phyloP scores from a whole-genome alignment of 2,329 filamentous ascomycete genomes.

The Phaeosphaeria sp. region DNA sequence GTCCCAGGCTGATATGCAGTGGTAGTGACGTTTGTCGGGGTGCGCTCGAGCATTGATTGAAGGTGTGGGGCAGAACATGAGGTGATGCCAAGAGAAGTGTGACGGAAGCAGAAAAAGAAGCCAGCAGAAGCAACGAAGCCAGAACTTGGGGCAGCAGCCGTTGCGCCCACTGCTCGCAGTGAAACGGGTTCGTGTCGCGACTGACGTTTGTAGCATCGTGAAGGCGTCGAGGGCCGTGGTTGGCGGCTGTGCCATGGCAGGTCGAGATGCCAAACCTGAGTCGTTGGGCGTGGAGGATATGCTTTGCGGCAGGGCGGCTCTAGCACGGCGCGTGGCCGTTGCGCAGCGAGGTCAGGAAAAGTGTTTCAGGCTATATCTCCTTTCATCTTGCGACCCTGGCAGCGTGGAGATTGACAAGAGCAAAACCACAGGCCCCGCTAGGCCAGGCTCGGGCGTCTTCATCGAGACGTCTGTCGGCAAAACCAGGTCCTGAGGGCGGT shows the following conservation, averaged over 20 bases:
- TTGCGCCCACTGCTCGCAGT: not conserved
- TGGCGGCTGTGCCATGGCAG: not conserved
- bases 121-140: not conserved
- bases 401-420: not conserved
- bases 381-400: not conserved
- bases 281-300: not conserved
- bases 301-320: not conserved
- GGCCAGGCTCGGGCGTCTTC: too few relatives aligned
- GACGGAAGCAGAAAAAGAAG: not conserved
- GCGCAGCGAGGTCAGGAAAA: not conserved
- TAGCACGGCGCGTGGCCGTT: not conserved
- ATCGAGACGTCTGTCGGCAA: not conserved
- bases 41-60: not conserved
- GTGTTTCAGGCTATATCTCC: not conserved
- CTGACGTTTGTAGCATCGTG: not conserved
- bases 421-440: not conserved
- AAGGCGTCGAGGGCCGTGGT: not conserved
- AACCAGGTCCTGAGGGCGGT: not conserved
- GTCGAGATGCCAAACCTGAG: not conserved
- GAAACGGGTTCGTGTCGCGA: not conserved
- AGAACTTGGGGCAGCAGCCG: not conserved
- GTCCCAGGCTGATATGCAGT: not conserved
- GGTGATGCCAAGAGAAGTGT: not conserved
- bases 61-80: not conserved
- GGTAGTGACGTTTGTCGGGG: not conserved